Evolutionary conservation across 805 yeast species (phyloP).

Genomic region (Wickerhamomyces strasburgensis): DNA sequence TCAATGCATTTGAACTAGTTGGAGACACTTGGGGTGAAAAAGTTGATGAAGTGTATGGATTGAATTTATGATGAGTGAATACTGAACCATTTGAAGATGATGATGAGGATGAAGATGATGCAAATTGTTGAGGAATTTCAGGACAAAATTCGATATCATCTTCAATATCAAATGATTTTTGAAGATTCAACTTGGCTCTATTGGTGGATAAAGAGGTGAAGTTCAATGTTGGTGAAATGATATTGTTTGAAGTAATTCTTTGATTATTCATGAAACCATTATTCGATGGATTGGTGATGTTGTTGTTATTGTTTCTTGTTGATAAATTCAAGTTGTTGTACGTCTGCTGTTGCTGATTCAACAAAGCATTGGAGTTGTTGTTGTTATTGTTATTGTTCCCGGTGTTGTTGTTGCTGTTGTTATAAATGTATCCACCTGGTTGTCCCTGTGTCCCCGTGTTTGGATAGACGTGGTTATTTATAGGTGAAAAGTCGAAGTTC

Average conservation of each 20-base stretch:
- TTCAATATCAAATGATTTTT: conserved; percentile 57
- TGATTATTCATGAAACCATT: too few relatives aligned
- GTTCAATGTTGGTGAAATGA: conserved; percentile 20
- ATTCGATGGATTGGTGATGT: conserved; percentile 20
- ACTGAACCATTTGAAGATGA: conserved; percentile 2
- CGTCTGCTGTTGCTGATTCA: conserved; percentile 14
- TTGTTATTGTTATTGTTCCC: conserved; percentile 11
- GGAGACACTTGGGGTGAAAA: conserved; percentile 50
- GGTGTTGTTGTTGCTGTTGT: conserved; percentile 5
- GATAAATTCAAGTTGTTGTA: conserved; percentile 22
- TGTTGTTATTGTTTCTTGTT: conserved; percentile 9
- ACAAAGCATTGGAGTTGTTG: conserved; percentile 13
- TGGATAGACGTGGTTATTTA: conserved; percentile 10
- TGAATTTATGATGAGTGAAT: conserved; percentile 44
- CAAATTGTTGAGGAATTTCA: conserved; percentile 25
- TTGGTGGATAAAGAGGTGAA: conserved; percentile 38
- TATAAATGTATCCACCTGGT: too few relatives aligned
- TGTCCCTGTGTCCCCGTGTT: too few relatives aligned
- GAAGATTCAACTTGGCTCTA: conserved; percentile 50
- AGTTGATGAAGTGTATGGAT: conserved; percentile 62
- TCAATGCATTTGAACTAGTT: conserved; percentile 23
- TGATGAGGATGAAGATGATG: conserved; percentile 1
- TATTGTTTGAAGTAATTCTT: too few relatives aligned
- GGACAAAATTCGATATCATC: conserved; percentile 66
- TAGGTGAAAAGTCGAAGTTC: conserved; percentile 12